Percentiles rank a stretch among this genome's conserved stretches.
Evolutionary conservation across 2,329 filamentous ascomycete species (phyloP).

Genomic region (Monosporascus ibericus): DNA sequence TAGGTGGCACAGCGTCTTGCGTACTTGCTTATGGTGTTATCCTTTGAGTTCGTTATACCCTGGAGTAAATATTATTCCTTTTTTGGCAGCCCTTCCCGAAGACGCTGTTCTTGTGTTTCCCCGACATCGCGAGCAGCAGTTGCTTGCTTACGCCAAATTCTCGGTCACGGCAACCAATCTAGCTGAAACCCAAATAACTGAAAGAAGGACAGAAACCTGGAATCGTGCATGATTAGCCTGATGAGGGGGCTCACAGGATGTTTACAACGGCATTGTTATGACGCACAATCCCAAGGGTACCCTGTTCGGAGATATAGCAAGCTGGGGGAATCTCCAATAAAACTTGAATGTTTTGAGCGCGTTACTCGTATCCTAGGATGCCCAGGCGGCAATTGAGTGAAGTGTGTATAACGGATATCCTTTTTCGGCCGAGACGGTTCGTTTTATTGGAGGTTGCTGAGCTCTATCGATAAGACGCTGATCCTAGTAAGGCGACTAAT

Average conservation of each 20-base stretch:
- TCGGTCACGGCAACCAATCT: not conserved
- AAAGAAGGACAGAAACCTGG: too few relatives aligned
- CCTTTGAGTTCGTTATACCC: too few relatives aligned
- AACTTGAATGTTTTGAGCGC: too few relatives aligned
- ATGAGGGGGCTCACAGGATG: too few relatives aligned
- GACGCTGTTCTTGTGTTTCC: not conserved
- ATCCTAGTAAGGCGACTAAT: slow-evolving; percentile 2
- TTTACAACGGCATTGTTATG: too few relatives aligned
- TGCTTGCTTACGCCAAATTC: not conserved
- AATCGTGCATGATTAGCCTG: not conserved
- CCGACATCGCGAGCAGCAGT: not conserved
- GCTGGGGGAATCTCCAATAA: too few relatives aligned
- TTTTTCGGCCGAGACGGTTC: not conserved
- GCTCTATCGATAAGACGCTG: slow-evolving; percentile 11
- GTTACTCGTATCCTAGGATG: too few relatives aligned
- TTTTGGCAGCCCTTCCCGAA: not conserved
- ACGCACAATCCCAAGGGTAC: too few relatives aligned
- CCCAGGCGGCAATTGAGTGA: not conserved
- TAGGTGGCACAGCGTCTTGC: too few relatives aligned
- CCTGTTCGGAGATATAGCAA: too few relatives aligned
- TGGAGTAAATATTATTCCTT: not conserved
- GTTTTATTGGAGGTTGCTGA: slow-evolving; percentile 13
- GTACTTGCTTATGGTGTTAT: too few relatives aligned
- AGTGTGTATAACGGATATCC: not conserved
- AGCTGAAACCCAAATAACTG: not conserved